Evolutionary conservation across 2,329 filamentous ascomycete genomes (phyloP).

Genomic region (Talaromyces marneffei): DNA sequence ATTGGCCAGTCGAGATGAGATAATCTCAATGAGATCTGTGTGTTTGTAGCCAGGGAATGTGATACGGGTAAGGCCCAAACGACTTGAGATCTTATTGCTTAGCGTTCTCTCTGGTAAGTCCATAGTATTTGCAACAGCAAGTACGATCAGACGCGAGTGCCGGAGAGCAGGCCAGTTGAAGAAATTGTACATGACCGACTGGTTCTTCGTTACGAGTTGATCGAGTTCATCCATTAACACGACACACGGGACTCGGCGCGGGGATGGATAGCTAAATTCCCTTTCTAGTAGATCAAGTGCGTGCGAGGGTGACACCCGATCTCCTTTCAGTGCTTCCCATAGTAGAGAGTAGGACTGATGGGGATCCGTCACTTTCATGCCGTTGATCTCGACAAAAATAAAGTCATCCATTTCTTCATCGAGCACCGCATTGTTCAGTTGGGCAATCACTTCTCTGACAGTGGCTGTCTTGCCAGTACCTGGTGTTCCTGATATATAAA

Average conservation of each 20-base stretch:
- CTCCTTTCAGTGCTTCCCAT: constrained; percentile 92
- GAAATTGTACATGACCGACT: constrained; percentile 99
- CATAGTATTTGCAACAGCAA: constrained; percentile 98
- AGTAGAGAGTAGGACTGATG: constrained; percentile 92
- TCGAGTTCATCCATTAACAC: constrained; percentile 98
- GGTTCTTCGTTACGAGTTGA: constrained; percentile 94
- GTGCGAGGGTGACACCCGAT: constrained; percentile 85
- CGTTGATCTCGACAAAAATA: constrained; percentile 98
- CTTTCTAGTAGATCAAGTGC: constrained; percentile 84
- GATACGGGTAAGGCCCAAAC: constrained; percentile 82
- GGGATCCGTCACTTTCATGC: constrained; percentile 98
- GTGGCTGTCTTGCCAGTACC: constrained; percentile 97
- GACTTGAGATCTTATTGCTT: constrained; percentile 96
- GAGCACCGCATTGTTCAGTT: constrained; percentile 78
- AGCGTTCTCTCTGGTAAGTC: constrained; percentile 91
- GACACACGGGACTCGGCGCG: constrained; percentile 86
- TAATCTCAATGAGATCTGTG: constrained; percentile 94
- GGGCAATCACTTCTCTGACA: constrained; percentile 86
- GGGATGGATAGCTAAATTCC: constrained; percentile 88
- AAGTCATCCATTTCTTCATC: constrained; percentile 95
- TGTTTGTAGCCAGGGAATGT: constrained; percentile 97
- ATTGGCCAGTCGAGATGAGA: constrained; percentile 83
- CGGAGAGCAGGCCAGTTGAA: constrained; percentile 97
- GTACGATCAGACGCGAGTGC: constrained; percentile 87
- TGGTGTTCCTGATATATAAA: constrained; percentile 98